These are phyloP conservation scores for Dothiorella sarmentorum DNA, from an alignment of 2,329 filamentous ascomycete genomes.

Conservation along the genomic window DNA sequence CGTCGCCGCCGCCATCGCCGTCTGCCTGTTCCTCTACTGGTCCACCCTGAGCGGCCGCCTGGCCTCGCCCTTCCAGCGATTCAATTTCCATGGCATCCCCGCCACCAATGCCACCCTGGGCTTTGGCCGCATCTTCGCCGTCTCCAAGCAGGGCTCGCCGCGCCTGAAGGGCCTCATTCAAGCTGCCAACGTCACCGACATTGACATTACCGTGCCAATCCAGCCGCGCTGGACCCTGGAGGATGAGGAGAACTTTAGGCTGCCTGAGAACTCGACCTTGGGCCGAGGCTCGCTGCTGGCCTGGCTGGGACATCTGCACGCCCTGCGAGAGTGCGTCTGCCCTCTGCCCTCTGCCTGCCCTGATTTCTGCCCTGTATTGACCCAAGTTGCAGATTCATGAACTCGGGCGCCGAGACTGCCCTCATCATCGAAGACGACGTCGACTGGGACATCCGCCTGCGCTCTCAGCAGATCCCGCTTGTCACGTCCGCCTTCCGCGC, in stretches of 20 bases:
- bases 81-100: not conserved
- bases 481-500: constrained; percentile 40
- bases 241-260: constrained; percentile 38
- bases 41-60: not conserved
- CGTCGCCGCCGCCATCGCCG: constrained; percentile 10
- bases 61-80: not conserved
- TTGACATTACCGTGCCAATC: constrained; percentile 41
- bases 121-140: constrained; percentile 42
- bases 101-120: constrained; percentile 37
- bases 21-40: constrained; percentile 15
- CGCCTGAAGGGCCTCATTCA: constrained; percentile 40
- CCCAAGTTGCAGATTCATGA: constrained; percentile 36
- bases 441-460: constrained; percentile 45
- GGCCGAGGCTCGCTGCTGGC: constrained; percentile 41
- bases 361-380: not conserved
- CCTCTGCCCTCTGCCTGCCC: not conserved
- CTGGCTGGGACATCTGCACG: constrained; percentile 45
- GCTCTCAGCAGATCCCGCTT: constrained; percentile 41
- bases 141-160: constrained; percentile 39
- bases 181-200: constrained; percentile 41
- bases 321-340: constrained; percentile 35
- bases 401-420: constrained; percentile 40
- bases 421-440: constrained; percentile 47
- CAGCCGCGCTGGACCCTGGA: constrained; percentile 43
- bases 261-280: constrained; percentile 29